Evolutionary conservation across 768 basidiomycete genomes (phyloP).

Genomic region (Mycena olivaceomarginata): DNA sequence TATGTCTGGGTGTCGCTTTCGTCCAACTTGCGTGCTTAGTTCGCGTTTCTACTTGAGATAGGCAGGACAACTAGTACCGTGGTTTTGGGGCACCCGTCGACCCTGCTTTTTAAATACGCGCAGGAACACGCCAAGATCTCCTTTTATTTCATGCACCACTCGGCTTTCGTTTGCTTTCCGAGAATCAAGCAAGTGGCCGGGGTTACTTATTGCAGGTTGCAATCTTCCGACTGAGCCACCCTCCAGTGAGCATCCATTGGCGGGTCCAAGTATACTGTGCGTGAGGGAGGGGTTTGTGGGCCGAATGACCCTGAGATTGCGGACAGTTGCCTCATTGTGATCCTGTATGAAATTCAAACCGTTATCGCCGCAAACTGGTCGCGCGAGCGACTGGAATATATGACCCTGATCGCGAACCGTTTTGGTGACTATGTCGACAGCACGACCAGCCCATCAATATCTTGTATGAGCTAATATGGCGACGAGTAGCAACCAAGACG

Average conservation of each 20-base stretch:
- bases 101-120: slow-evolving; percentile 40
- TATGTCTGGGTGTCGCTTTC: slow-evolving; percentile 84
- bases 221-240: background rate
- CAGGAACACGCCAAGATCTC: slow-evolving; percentile 71
- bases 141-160: slow-evolving; percentile 70
- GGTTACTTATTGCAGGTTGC: no score
- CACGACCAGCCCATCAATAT: background rate
- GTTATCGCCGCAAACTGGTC: slow-evolving; percentile 72
- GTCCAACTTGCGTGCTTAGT: slow-evolving; percentile 77
- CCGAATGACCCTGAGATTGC: slow-evolving; percentile 5
- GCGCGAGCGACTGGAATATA: slow-evolving; percentile 61
- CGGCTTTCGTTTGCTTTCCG: slow-evolving; percentile 57
- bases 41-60: slow-evolving; percentile 78
- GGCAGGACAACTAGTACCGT: slow-evolving; percentile 76
- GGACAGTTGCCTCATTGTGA: slow-evolving; percentile 85
- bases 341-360: slow-evolving; percentile 73
- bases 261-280: slow-evolving; percentile 76
- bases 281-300: background rate
- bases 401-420: slow-evolving; percentile 80
- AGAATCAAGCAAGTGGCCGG: slow-evolving; percentile 66
- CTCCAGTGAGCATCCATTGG: slow-evolving; percentile 54
- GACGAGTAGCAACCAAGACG: slow-evolving; percentile 68
- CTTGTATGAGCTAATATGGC: background rate
- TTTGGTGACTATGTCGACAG: slow-evolving; percentile 81
- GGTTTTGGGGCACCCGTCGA: slow-evolving; percentile 40